Conservation (phyloP, 2,329 filamentous ascomycete genomes). For the Fusarium beomiforme region DNA sequence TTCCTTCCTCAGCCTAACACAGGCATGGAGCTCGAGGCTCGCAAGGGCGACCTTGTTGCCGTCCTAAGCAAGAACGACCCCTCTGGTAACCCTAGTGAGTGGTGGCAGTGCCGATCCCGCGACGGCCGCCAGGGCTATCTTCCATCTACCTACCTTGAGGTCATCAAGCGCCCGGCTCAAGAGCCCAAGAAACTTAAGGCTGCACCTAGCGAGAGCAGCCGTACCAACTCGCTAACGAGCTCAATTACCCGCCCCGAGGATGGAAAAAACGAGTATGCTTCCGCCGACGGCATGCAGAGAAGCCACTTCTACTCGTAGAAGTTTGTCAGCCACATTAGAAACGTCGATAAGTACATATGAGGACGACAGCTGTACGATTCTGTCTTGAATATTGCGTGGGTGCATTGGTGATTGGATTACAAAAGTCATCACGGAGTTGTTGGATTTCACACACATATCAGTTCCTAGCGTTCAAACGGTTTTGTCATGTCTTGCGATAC, state of each 20-base stretch:
- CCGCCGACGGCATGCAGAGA: slow-evolving; percentile 66
- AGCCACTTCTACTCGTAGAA: slow-evolving; percentile 66
- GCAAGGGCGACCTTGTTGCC: slow-evolving; percentile 95
- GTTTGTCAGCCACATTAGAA: neutral
- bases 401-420: slow-evolving; percentile 40
- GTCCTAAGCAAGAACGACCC: slow-evolving; percentile 94
- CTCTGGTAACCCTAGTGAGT: slow-evolving; percentile 90
- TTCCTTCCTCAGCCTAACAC: slow-evolving; percentile 81
- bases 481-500: slow-evolving; percentile 28
- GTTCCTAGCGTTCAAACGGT: slow-evolving; percentile 39
- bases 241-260: slow-evolving; percentile 50
- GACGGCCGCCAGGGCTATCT: slow-evolving; percentile 93
- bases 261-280: slow-evolving; percentile 63
- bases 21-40: slow-evolving; percentile 87
- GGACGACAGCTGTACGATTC: slow-evolving; percentile 35
- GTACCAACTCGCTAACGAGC: slow-evolving; percentile 63
- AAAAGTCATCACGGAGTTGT: slow-evolving; percentile 44
- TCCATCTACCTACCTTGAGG: slow-evolving; percentile 88
- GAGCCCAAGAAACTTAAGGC: slow-evolving; percentile 63
- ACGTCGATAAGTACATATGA: slow-evolving; percentile 7
- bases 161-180: slow-evolving; percentile 66
- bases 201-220: slow-evolving; percentile 57
- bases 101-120: slow-evolving; percentile 94
- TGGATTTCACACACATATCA: slow-evolving; percentile 32
- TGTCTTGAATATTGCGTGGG: slow-evolving; percentile 23